These are phyloP conservation scores for Tulasnella sp. DNA, from an alignment of 768 basidiomycete genomes.

Conservation along the genomic window DNA sequence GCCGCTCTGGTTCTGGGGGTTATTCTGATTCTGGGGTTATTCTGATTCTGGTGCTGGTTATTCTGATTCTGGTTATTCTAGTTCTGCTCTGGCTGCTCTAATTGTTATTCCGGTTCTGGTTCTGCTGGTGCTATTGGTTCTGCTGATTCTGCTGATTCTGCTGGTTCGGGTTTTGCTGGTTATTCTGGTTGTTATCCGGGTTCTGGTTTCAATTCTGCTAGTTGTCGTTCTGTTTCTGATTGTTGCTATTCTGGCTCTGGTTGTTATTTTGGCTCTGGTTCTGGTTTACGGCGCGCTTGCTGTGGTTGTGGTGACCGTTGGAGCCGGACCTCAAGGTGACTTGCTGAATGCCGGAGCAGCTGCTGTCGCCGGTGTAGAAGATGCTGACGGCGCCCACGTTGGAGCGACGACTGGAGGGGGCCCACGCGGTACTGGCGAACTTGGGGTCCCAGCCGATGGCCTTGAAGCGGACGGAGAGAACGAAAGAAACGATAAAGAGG, in stretches of 20 bases:
- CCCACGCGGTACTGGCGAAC: conserved; percentile 15
- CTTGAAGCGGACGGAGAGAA: neutral
- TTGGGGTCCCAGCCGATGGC: conserved; percentile 12
- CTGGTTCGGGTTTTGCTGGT: too few relatives aligned
- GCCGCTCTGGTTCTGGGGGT: neutral
- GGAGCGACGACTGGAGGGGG: neutral
- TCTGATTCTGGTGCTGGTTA: neutral
- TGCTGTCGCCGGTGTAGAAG: conserved; percentile 15
- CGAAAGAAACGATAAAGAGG: neutral
- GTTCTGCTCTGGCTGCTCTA: neutral
- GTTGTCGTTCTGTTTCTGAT: neutral
- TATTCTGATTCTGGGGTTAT: neutral
- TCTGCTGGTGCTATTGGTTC: too few relatives aligned
- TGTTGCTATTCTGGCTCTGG: neutral
- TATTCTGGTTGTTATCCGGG: too few relatives aligned
- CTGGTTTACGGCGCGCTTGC: neutral
- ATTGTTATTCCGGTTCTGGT: too few relatives aligned
- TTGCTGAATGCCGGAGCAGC: conserved; percentile 16
- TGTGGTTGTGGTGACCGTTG: neutral
- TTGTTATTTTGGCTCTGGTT: neutral
- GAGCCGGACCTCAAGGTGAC: neutral
- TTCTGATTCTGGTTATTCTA: neutral
- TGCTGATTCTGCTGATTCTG: too few relatives aligned
- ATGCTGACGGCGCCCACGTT: neutral
- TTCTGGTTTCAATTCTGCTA: neutral